phyloP scores from a whole-genome alignment of 2,329 filamentous ascomycete species.

The Ambrosiella xylebori region DNA sequence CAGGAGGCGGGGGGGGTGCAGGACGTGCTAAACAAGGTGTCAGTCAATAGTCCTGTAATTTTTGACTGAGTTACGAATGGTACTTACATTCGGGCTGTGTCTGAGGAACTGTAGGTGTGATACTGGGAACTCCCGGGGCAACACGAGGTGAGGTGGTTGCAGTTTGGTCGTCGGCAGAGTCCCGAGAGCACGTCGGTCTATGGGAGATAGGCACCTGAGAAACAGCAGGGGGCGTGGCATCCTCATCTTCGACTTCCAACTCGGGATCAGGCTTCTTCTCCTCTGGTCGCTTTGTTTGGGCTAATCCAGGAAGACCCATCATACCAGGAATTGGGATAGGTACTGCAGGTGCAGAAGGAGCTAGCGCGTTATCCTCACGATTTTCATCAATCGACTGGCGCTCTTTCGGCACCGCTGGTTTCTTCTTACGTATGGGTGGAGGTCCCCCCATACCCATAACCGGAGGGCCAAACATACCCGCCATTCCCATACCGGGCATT shows the following conservation, averaged over 20 bases:
- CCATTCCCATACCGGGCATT: slow-evolving; percentile 92
- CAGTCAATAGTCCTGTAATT: background rate
- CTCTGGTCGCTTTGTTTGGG: slow-evolving; percentile 16
- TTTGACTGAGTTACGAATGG: background rate
- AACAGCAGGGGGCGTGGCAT: slow-evolving; percentile 26
- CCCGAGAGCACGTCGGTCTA: background rate
- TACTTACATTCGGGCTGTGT: slow-evolving; percentile 40
- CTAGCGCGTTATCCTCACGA: slow-evolving; percentile 23
- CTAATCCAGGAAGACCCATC: slow-evolving; percentile 58
- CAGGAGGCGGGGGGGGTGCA: slow-evolving; percentile 34
- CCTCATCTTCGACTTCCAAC: background rate
- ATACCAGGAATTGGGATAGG: slow-evolving; percentile 39
- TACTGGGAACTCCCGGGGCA: slow-evolving; percentile 23
- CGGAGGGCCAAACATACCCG: slow-evolving; percentile 72
- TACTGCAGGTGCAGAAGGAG: slow-evolving; percentile 20
- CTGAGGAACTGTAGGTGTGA: slow-evolving; percentile 38
- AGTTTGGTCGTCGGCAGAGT: slow-evolving; percentile 11
- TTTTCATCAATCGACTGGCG: slow-evolving; percentile 28
- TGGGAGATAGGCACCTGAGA: slow-evolving; percentile 5
- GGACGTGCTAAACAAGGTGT: slow-evolving; percentile 38
- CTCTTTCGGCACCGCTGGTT: slow-evolving; percentile 20
- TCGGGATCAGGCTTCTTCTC: background rate
- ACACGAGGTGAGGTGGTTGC: slow-evolving; percentile 14
- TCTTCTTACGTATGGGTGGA: slow-evolving; percentile 39
- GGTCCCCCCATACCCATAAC: slow-evolving; percentile 43